Percentiles rank a stretch among this genome's conserved stretches.
These are phyloP conservation scores for Metschnikowia similis DNA, from an alignment of 805 yeast species.

Conservation along the genomic window DNA sequence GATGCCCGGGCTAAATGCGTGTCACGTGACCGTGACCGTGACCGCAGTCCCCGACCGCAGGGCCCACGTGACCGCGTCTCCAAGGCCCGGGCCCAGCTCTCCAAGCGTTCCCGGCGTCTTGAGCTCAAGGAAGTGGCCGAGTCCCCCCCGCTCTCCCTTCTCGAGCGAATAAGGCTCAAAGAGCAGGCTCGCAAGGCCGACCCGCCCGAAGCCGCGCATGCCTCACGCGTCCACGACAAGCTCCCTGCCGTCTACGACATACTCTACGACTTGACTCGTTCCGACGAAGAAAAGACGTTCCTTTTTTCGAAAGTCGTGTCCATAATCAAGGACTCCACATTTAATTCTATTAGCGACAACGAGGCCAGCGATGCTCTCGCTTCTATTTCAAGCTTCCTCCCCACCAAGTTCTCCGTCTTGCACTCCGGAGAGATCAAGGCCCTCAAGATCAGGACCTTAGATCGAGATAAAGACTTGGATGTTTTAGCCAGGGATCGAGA, in stretches of 20 bases:
- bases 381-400: conserved; percentile 19
- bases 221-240: conserved; percentile 25
- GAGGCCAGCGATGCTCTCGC: conserved; percentile 29
- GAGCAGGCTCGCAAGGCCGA: conserved; percentile 22
- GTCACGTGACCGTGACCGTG: background rate
- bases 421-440: conserved; percentile 23
- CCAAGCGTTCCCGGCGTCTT: conserved; percentile 35
- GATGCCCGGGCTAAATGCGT: background rate
- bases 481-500: background rate
- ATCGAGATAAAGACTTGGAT: conserved; percentile 24
- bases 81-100: conserved; percentile 17
- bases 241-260: conserved; percentile 30
- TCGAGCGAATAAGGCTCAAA: conserved; percentile 38
- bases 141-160: conserved; percentile 26
- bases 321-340: conserved; percentile 30
- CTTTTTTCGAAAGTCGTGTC: conserved; percentile 24
- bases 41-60: conserved; percentile 7
- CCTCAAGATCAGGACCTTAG: conserved; percentile 22
- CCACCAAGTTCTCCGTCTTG: conserved; percentile 18
- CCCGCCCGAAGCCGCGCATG: conserved; percentile 21
- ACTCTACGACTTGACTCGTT: conserved; percentile 24
- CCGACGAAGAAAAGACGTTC: conserved; percentile 12
- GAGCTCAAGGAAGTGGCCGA: conserved; percentile 25
- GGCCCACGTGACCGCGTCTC: conserved; percentile 8
- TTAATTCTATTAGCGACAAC: conserved; percentile 25